Evolutionary conservation across 129 eudicot species (phyloP).

Genomic region (Saussurea involucrata): DNA sequence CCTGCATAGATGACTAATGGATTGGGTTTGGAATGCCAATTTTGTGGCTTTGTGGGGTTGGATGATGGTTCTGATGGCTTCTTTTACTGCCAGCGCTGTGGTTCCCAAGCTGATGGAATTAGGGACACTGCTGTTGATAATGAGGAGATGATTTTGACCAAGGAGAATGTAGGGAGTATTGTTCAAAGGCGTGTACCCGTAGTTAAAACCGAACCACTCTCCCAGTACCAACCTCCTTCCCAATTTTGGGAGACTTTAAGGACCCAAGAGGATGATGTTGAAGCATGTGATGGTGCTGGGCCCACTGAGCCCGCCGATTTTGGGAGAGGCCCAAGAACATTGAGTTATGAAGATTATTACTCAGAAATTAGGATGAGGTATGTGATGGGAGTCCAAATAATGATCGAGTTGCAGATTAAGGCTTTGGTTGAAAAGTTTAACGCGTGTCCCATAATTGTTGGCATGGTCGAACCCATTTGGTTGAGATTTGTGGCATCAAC

Average conservation of each 20-base stretch:
- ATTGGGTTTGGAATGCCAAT: conserved; percentile 35
- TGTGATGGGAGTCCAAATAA: conserved; percentile 64
- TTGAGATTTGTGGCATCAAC: conserved; percentile 46
- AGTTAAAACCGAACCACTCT: conserved; percentile 26
- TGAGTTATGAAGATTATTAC: conserved; percentile 51
- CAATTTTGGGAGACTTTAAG: conserved; percentile 44
- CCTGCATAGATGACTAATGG: conserved; percentile 21
- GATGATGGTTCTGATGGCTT: conserved; percentile 53
- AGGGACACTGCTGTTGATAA: conserved; percentile 50
- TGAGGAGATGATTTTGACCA: conserved; percentile 36
- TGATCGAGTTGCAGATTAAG: conserved; percentile 59
- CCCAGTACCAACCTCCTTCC: conserved; percentile 50
- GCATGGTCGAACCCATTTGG: conserved; percentile 63
- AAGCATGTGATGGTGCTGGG: conserved; percentile 46
- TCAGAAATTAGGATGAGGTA: conserved; percentile 58
- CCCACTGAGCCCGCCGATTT: conserved; percentile 70
- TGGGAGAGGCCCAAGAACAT: conserved; percentile 24
- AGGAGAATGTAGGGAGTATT: conserved; percentile 18
- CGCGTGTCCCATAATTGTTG: conserved; percentile 53
- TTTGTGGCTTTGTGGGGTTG: conserved; percentile 50
- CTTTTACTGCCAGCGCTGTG: conserved; percentile 62
- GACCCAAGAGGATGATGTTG: conserved; percentile 15
- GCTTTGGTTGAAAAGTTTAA: conserved; percentile 66
- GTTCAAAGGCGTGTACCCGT: conserved; percentile 28
- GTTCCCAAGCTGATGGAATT: conserved; percentile 52